phyloP scores from a whole-genome alignment of 164 flowering plant genomes.

The Litsea cubeba region DNA sequence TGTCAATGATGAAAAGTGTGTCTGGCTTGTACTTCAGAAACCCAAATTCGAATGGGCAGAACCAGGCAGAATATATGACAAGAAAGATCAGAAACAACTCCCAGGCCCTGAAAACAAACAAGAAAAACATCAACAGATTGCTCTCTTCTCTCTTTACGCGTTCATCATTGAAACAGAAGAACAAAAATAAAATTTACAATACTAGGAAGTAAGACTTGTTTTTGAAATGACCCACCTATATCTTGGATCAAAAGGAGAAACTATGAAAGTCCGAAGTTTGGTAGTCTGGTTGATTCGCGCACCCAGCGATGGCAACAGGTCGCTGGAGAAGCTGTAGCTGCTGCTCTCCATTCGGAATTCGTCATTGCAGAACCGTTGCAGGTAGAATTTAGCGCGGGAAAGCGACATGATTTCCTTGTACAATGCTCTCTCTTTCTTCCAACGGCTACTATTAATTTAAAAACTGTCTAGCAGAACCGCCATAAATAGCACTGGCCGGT shows the following conservation, averaged over 20 bases:
- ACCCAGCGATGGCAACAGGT: conserved; percentile 89
- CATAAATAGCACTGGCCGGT: conserved; percentile 28
- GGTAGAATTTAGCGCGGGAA: conserved; percentile 44
- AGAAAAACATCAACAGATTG: neutral
- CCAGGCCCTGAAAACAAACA: conserved; percentile 68
- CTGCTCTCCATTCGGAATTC: conserved; percentile 35
- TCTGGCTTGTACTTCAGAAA: conserved; percentile 63
- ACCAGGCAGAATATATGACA: conserved; percentile 94
- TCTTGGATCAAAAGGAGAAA: conserved; percentile 74
- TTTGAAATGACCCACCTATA: conserved; percentile 48
- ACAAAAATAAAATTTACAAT: too few relatives aligned
- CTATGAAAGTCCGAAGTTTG: conserved; percentile 52
- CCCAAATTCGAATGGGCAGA: conserved; percentile 85
- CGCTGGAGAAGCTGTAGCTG: conserved; percentile 47
- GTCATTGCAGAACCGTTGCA: conserved; percentile 52
- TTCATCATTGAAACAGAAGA: neutral
- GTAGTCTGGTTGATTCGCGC: conserved; percentile 70
- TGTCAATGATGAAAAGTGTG: conserved; percentile 60
- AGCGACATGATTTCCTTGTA: conserved; percentile 37
- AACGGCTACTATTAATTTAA: conserved; percentile 15
- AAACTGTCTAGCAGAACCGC: conserved; percentile 10
- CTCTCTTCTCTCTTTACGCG: neutral
- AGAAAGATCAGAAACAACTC: conserved; percentile 75
- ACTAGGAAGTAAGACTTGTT: neutral
- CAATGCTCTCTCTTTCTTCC: conserved; percentile 2